A percentile compares a stretch with the other conserved stretches of the same genome.
These are phyloP conservation scores for Phytophthora melonis DNA, from an alignment of 352 stramenopile genomes.

Conservation along the genomic window DNA sequence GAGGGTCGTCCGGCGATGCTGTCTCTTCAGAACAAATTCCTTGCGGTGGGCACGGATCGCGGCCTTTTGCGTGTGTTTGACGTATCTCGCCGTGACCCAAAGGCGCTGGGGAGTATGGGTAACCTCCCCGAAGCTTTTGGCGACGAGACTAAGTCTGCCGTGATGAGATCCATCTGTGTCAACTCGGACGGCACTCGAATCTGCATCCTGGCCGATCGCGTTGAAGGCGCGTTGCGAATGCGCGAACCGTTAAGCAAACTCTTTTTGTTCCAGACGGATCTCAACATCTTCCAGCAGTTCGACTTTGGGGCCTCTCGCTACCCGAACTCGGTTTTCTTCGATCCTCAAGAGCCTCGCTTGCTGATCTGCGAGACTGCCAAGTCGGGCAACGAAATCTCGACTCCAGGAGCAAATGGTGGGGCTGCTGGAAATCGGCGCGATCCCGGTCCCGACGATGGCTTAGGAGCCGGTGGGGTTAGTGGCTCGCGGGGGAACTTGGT, in stretches of 20 bases:
- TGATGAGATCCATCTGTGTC: constrained; percentile 76
- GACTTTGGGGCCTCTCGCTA: constrained; percentile 85
- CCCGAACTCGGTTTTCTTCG: constrained; percentile 91
- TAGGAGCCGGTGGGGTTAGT: constrained; percentile 7
- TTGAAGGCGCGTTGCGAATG: constrained; percentile 83
- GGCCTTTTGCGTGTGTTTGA: constrained; percentile 92
- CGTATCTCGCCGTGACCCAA: constrained; percentile 84
- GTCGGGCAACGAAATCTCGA: constrained; percentile 43
- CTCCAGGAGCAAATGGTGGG: constrained; percentile 1
- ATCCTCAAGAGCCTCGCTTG: constrained; percentile 88
- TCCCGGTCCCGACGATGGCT: constrained; percentile 26
- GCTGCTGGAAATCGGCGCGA: constrained; percentile 23
- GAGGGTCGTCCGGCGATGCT: constrained; percentile 88
- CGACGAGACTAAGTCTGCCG: constrained; percentile 61
- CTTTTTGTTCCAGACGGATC: constrained; percentile 91
- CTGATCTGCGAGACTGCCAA: constrained; percentile 88
- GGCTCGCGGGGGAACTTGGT: constrained; percentile 38
- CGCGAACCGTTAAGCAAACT: constrained; percentile 88
- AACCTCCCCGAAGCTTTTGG: constrained; percentile 70
- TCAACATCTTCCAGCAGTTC: constrained; percentile 91
- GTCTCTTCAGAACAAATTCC: constrained; percentile 90
- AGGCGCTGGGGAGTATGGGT: constrained; percentile 88
- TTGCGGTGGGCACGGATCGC: constrained; percentile 89
- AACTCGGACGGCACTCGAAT: constrained; percentile 93
- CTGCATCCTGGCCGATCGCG: constrained; percentile 84